Percentiles rank a stretch among this genome's conserved stretches.
Evolutionary conservation across 2,329 filamentous ascomycete genomes (phyloP).

Genomic region (Pyricularia pennisetigena): DNA sequence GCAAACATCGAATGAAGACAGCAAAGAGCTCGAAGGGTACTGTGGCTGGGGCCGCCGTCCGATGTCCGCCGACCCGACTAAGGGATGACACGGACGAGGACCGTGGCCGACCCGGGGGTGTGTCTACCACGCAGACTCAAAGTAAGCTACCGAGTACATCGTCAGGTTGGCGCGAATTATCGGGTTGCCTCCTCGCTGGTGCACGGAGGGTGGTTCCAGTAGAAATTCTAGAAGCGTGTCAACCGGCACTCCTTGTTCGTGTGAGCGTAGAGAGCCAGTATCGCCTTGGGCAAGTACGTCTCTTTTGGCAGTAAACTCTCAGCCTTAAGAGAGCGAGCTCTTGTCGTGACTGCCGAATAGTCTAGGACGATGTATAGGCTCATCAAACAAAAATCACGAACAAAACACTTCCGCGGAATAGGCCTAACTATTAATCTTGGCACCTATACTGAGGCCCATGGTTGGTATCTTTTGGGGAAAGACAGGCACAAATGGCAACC

Average conservation of each 20-base stretch:
- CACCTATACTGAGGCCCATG: not conserved
- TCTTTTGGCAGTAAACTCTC: not conserved
- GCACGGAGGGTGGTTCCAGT: not conserved
- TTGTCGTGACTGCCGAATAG: not conserved
- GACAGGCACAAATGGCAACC: not conserved
- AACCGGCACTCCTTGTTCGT: not conserved
- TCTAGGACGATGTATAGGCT: too few species aligned
- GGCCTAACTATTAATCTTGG: not conserved
- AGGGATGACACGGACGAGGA: slow-evolving; percentile 1
- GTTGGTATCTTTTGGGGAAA: not conserved
- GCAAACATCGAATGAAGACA: not conserved
- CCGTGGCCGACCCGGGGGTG: not conserved
- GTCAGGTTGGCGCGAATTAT: not conserved
- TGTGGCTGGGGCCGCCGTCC: not conserved
- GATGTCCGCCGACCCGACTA: not conserved
- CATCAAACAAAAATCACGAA: too few species aligned
- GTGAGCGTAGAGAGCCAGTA: not conserved
- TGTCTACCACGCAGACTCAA: not conserved
- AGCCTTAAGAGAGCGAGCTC: not conserved
- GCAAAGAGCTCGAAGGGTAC: not conserved
- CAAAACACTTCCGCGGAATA: too few species aligned
- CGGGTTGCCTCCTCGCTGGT: not conserved
- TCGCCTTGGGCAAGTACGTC: not conserved
- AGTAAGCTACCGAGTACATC: not conserved
- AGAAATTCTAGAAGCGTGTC: not conserved